phyloP scores from a whole-genome alignment of 441 rosid genomes.

The Pelargonium fulgidum region DNA sequence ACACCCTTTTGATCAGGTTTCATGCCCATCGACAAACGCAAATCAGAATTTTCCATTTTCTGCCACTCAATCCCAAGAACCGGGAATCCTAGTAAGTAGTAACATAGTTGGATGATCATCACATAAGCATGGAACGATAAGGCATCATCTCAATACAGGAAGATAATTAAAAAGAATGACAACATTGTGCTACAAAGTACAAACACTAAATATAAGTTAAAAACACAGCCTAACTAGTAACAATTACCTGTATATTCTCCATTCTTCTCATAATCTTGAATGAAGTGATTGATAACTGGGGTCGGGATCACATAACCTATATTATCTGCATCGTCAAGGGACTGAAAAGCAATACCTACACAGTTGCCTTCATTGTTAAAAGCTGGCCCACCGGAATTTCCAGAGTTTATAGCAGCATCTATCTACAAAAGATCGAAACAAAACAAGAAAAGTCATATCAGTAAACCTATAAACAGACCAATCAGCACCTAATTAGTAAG shows the following conservation, averaged over 20 bases:
- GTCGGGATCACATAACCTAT: slow-evolving; percentile 95
- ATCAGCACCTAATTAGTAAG: not conserved
- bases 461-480: not conserved
- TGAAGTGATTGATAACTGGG: slow-evolving; percentile 84
- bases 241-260: slow-evolving; percentile 70
- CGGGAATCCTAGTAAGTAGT: slow-evolving; percentile 54
- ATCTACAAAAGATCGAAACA: slow-evolving; percentile 32
- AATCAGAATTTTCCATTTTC: slow-evolving; percentile 94
- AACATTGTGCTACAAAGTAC: not conserved
- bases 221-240: no score
- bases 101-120: not conserved
- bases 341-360: slow-evolving; percentile 96
- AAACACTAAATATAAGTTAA: not conserved
- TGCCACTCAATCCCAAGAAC: slow-evolving; percentile 94
- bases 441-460: not conserved
- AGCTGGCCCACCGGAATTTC: slow-evolving; percentile 97
- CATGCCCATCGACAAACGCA: slow-evolving; percentile 82
- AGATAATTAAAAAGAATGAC: not conserved
- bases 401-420: slow-evolving; percentile 94
- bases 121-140: not conserved
- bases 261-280: slow-evolving; percentile 80
- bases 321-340: slow-evolving; percentile 86
- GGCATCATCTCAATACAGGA: no score
- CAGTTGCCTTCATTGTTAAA: slow-evolving; percentile 79
- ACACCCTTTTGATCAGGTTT: slow-evolving; percentile 78